phyloP scores from a whole-genome alignment of 2,329 filamentous ascomycete genomes.

The Calonectria pseudoreteaudii region DNA sequence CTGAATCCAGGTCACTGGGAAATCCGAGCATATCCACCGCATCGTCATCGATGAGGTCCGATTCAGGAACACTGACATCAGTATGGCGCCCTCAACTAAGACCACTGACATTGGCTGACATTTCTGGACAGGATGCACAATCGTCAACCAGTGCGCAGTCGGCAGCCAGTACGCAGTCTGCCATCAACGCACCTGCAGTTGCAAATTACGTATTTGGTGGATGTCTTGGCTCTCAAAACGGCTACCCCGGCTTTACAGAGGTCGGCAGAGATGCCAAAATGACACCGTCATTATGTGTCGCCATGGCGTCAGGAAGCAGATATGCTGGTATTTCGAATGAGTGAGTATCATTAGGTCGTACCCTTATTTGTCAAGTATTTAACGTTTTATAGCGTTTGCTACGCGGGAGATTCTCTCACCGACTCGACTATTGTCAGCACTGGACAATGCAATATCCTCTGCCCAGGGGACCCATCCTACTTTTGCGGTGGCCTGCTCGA shows the following conservation, averaged over 20 bases:
- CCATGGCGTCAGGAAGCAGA: not conserved
- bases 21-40: not conserved
- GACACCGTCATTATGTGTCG: not conserved
- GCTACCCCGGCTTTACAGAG: not conserved
- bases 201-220: not conserved
- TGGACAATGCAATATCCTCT: not conserved
- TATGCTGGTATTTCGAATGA: not conserved
- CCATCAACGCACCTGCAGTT: not conserved
- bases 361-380: too few species aligned
- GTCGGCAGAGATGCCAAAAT: not conserved
- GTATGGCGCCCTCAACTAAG: not conserved
- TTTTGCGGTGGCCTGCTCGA: not conserved
- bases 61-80: not conserved
- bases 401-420: not conserved
- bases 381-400: not conserved
- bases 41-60: not conserved
- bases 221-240: not conserved
- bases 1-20: not conserved
- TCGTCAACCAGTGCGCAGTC: not conserved
- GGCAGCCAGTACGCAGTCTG: not conserved
- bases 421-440: not conserved
- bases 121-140: not conserved
- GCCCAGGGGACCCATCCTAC: not conserved
- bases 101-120: not conserved
- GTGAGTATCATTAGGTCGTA: not conserved